Base-by-base conservation (phyloP, 306 rosid genomes). In the Luffa aegyptiaca region DNA sequence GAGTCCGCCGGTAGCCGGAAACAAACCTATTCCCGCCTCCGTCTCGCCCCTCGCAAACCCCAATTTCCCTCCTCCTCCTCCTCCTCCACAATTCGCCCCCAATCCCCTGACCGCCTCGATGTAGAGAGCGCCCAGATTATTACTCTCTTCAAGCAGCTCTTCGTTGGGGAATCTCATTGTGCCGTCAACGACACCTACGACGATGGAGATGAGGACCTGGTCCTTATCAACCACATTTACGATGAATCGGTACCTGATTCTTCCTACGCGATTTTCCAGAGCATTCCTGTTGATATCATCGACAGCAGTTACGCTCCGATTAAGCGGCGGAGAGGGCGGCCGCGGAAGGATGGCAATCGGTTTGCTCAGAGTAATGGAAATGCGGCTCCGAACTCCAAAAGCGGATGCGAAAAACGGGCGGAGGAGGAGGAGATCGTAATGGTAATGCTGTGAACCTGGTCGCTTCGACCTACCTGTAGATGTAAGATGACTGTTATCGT, bases 1-100 rank as follows among this genome's bases (percentile, higher is more conserved):
- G 97, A 92, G 75, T 92, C 97, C 84, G 97, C 98, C 48, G 97
- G 97, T 4, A 94, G 98, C 79, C 97, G 98, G 2, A 94, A 90
- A 52, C 98, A 94, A 75, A 94, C 98, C 61, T 94, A 71, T 83
- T 90, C 97, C 11, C 90, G 91, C 53, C 94, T 94, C 81, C 97
- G 93, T 75, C 87, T 94, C 12, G 84, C 88, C 4, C 91, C 95
- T 58, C 94, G 93, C 13, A 83, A 82, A 69, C 76, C 85, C 57
- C 89, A 82, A 45, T 77, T 41, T 61, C 36, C 85, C 3, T 71
- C 89, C 61, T 6, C 83, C 10, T 36, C 77, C 3, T 78, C 87
- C 86, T 62, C 88, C 18, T 17, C 86, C 37, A 1, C 7, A 74
- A 46, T 37, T 81, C 80, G 82, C 21, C 84, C 53, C 68, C 88